phyloP scores from a whole-genome alignment of 495 filamentous ascomycete genomes.

The Neurospora sublineolata region DNA sequence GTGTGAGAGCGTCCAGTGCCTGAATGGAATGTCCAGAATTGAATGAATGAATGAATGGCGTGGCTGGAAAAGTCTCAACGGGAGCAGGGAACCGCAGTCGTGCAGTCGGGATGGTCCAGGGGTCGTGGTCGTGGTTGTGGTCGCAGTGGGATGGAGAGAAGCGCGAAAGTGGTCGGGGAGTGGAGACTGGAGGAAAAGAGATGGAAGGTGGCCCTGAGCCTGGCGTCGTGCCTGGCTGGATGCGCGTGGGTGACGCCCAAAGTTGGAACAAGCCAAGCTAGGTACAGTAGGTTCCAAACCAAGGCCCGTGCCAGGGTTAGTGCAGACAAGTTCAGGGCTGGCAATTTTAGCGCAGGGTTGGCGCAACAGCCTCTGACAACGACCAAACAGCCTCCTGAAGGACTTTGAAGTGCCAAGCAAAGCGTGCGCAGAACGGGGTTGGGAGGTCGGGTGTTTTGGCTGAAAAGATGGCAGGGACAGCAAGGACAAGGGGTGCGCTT shows the following conservation, averaged over 20 bases:
- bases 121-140: not conserved
- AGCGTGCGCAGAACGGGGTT: not conserved
- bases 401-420: not conserved
- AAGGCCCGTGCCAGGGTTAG: not conserved
- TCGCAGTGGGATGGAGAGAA: not conserved
- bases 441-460: not conserved
- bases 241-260: not conserved
- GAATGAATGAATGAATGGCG: slow-evolving; percentile 6
- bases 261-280: not conserved
- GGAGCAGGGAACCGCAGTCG: slow-evolving; percentile 1
- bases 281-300: too few species aligned
- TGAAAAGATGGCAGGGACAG: not conserved
- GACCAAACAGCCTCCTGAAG: not conserved
- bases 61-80: slow-evolving; percentile 22
- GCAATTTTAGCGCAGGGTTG: not conserved
- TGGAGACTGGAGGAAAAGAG: not conserved
- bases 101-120: not conserved
- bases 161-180: not conserved
- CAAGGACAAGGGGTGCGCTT: not conserved
- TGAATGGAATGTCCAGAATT: not conserved
- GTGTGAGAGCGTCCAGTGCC: not conserved
- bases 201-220: not conserved
- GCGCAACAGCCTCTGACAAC: not conserved
- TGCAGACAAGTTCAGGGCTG: not conserved
- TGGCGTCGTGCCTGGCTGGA: not conserved